Conservation (phyloP, 805 yeast genomes). For the Metschnikowia drakensbergensis region DNA sequence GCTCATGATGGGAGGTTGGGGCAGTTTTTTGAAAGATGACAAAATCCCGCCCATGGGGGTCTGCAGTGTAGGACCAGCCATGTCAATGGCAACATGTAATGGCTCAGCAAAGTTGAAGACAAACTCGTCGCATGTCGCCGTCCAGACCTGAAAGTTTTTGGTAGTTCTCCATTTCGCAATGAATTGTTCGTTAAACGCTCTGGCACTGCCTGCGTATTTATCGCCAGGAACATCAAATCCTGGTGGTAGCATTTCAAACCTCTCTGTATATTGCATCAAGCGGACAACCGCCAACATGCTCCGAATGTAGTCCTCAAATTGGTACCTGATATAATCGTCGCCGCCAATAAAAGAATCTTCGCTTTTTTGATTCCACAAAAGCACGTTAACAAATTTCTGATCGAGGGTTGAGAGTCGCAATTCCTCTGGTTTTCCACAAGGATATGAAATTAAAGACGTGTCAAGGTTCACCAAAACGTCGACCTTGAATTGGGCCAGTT, state of each 20-base stretch:
- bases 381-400: constrained; percentile 65
- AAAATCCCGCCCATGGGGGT: constrained; percentile 16
- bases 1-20: constrained; percentile 5
- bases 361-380: constrained; percentile 42
- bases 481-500: constrained; percentile 50
- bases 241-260: constrained; percentile 38
- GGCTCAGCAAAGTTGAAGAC: constrained; percentile 43
- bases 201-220: constrained; percentile 25
- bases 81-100: constrained; percentile 30
- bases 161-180: constrained; percentile 32
- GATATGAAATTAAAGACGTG: constrained; percentile 45
- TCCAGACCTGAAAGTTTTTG: constrained; percentile 39
- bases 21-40: constrained; percentile 14
- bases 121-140: constrained; percentile 40
- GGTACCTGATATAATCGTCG: constrained; percentile 84
- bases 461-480: constrained; percentile 76
- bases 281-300: constrained; percentile 72
- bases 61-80: constrained; percentile 11
- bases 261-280: constrained; percentile 53
- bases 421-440: constrained; percentile 33
- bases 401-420: constrained; percentile 46
- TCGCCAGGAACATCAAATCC: constrained; percentile 28
- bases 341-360: constrained; percentile 34
- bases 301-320: constrained; percentile 84
- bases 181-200: constrained; percentile 31